A percentile compares a stretch with the other conserved stretches of the same genome.
These are phyloP conservation scores for Athelia psychrophila DNA, from an alignment of 1,284 basidiomycete genomes.

Conservation along the genomic window DNA sequence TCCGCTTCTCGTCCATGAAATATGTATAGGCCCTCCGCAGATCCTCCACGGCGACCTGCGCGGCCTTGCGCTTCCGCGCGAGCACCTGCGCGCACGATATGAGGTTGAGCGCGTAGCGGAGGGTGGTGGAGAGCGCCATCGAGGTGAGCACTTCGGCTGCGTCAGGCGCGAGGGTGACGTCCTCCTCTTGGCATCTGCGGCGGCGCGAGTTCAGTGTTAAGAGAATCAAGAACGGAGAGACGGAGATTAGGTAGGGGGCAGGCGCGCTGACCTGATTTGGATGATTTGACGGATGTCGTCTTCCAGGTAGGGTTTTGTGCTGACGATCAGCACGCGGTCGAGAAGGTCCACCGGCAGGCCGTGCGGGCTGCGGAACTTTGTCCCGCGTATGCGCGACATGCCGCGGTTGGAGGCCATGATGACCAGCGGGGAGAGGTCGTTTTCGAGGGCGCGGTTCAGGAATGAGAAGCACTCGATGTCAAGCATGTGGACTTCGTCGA, in stretches of 20 bases:
- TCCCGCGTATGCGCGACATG: conserved; percentile 93
- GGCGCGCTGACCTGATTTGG: conserved; percentile 83
- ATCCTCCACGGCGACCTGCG: conserved; percentile 80
- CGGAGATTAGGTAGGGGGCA: too few relatives aligned
- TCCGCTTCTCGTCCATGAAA: conserved; percentile 95
- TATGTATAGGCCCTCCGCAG: conserved; percentile 82
- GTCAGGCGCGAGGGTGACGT: conserved; percentile 79
- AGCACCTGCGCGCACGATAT: conserved; percentile 89
- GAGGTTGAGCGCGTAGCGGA: conserved; percentile 89
- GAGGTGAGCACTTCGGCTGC: conserved; percentile 79
- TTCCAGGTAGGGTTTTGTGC: conserved; percentile 84
- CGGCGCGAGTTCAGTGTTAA: neutral
- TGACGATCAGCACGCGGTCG: conserved; percentile 94
- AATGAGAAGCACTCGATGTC: conserved; percentile 99
- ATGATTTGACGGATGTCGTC: conserved; percentile 92
- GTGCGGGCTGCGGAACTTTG: conserved; percentile 91
- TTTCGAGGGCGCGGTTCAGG: conserved; percentile 94
- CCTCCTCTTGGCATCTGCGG: conserved; percentile 91
- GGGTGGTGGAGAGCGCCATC: conserved; percentile 85
- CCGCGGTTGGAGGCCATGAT: conserved; percentile 99
- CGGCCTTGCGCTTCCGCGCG: conserved; percentile 77
- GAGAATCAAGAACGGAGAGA: conserved; percentile 6
- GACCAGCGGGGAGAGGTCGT: conserved; percentile 90
- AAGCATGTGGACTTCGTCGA: conserved; percentile 98
- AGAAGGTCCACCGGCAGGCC: conserved; percentile 94